phyloP scores from a whole-genome alignment of 495 filamentous ascomycete genomes.

The Aspergillus carlsbadensis region DNA sequence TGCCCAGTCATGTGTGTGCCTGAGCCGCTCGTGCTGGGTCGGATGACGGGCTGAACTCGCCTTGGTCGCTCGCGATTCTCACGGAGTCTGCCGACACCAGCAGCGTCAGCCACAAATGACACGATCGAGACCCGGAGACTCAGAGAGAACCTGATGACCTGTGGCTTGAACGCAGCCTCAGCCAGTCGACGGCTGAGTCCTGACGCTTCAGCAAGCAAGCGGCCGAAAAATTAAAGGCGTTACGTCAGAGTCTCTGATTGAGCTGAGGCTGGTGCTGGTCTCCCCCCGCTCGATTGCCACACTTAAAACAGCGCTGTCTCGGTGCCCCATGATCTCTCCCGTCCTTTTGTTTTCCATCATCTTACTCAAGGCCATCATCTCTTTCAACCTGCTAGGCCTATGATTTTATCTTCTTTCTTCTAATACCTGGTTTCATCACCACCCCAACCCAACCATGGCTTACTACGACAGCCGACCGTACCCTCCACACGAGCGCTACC shows the following conservation, averaged over 20 bases:
- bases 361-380: constrained; percentile 8
- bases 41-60: background rate
- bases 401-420: constrained; percentile 8
- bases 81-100: too few species aligned
- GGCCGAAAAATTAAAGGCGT: background rate
- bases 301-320: constrained; percentile 3
- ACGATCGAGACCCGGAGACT: background rate
- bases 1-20: background rate
- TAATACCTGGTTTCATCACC: background rate
- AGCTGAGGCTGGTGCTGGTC: constrained; percentile 12
- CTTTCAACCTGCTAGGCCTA: background rate
- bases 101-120: constrained; percentile 1
- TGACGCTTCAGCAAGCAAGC: too few species aligned
- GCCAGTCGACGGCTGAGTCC: too few species aligned
- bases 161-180: constrained; percentile 6
- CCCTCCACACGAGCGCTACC: constrained; percentile 33
- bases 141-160: background rate
- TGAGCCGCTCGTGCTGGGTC: background rate
- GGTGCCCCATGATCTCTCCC: constrained; percentile 4
- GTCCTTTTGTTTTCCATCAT: constrained; percentile 6
- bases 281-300: constrained; percentile 13
- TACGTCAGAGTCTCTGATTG: constrained; percentile 13
- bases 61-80: background rate
- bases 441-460: constrained; percentile 29
- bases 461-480: constrained; percentile 42